phyloP scores from a whole-genome alignment of 23 red algal species.

The Gracilaria domingensis region DNA sequence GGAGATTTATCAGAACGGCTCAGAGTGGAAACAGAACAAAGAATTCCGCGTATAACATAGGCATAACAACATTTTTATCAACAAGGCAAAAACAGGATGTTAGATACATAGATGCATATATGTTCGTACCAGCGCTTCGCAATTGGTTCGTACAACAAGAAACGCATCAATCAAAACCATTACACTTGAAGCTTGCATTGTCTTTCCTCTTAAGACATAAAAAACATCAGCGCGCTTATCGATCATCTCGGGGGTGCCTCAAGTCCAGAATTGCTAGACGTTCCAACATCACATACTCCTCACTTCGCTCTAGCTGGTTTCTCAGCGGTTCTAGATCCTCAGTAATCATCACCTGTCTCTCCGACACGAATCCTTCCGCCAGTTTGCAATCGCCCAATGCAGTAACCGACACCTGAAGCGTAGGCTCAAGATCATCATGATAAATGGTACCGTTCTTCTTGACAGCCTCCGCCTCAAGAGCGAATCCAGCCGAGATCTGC shows the following conservation, averaged over 20 bases:
- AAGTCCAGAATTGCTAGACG: slow-evolving; percentile 53
- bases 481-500: slow-evolving; percentile 18
- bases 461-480: slow-evolving; percentile 33
- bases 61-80: neutral
- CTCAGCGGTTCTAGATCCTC: slow-evolving; percentile 41
- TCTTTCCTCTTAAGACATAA: neutral
- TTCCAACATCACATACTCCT: slow-evolving; percentile 70
- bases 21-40: slow-evolving; percentile 80
- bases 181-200: neutral
- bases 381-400: slow-evolving; percentile 54
- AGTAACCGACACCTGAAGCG: slow-evolving; percentile 49
- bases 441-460: slow-evolving; percentile 30
- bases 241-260: slow-evolving; percentile 49
- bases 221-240: neutral
- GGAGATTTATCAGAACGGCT: slow-evolving; percentile 80
- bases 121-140: no score
- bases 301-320: slow-evolving; percentile 42
- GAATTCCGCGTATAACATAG: slow-evolving; percentile 1
- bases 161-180: slow-evolving; percentile 7
- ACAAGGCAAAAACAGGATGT: neutral
- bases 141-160: neutral
- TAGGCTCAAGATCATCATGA: slow-evolving; percentile 43
- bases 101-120: neutral
- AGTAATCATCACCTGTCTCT: slow-evolving; percentile 33
- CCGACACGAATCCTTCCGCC: slow-evolving; percentile 57